Conservation (phyloP, 345 rosid species). For the Excoecaria cochinchinensis region DNA sequence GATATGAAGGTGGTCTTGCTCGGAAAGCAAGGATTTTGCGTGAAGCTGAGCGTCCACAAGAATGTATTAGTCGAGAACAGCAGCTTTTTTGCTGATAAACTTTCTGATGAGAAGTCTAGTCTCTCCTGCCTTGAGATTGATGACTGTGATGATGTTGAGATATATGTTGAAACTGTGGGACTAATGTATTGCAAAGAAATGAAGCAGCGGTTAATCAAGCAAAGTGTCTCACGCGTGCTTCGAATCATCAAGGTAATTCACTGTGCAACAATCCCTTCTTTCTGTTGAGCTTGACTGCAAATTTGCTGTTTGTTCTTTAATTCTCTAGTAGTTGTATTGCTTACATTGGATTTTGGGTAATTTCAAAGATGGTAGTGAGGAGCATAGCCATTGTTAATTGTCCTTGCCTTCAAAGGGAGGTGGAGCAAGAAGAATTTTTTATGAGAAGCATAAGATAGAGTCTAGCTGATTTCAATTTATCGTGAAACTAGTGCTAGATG, state of each 20-base stretch:
- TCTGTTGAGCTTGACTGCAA: conserved; percentile 12
- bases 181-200: conserved; percentile 97
- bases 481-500: background rate
- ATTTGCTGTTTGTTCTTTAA: conserved; percentile 1
- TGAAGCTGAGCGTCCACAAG: conserved; percentile 86
- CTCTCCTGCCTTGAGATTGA: conserved; percentile 72
- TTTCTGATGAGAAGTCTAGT: conserved; percentile 50
- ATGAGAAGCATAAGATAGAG: background rate
- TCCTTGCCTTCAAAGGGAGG: background rate
- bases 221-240: conserved; percentile 79
- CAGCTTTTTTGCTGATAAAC: conserved; percentile 66
- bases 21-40: conserved; percentile 94
- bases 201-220: conserved; percentile 89
- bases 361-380: background rate
- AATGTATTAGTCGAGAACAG: conserved; percentile 69
- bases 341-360: background rate
- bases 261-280: conserved; percentile 1
- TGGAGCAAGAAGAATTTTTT: background rate
- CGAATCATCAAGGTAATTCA: conserved; percentile 80
- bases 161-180: conserved; percentile 89
- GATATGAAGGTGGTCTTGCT: conserved; percentile 77
- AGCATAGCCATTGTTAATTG: background rate
- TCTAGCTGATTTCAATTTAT: background rate
- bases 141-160: conserved; percentile 87
- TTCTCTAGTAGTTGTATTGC: background rate